These are phyloP conservation scores for Pseudonitzschia delicatissima DNA, from an alignment of 108 stramenopile genomes.

Conservation along the genomic window DNA sequence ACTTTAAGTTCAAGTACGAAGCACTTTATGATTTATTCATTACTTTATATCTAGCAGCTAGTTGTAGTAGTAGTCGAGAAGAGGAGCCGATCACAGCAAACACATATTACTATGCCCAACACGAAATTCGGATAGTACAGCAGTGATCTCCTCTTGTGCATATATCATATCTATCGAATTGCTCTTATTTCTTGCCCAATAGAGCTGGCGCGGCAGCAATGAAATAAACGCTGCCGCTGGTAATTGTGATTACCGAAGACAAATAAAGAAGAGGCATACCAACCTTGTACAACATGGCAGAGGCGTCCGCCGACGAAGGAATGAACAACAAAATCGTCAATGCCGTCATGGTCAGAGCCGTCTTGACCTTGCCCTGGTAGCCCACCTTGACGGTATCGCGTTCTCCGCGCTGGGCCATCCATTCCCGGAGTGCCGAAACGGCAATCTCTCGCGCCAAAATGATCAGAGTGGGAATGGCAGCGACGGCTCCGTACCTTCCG, in stretches of 20 bases:
- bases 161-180: too few relatives aligned
- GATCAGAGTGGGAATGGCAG: slow-evolving; percentile 76
- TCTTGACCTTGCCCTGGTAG: slow-evolving; percentile 83
- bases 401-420: slow-evolving; percentile 87
- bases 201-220: slow-evolving; percentile 68
- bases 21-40: too few relatives aligned
- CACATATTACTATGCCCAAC: too few relatives aligned
- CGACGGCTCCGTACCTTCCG: slow-evolving; percentile 63
- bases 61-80: too few relatives aligned
- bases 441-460: slow-evolving; percentile 89
- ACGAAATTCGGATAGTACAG: too few relatives aligned
- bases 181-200: slow-evolving; percentile 41
- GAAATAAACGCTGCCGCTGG: slow-evolving; percentile 87
- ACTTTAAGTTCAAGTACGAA: too few relatives aligned
- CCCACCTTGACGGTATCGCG: slow-evolving; percentile 87
- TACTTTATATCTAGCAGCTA: too few relatives aligned
- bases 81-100: too few relatives aligned
- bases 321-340: slow-evolving; percentile 61
- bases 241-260: slow-evolving; percentile 72
- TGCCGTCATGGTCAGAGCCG: slow-evolving; percentile 78
- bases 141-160: too few relatives aligned
- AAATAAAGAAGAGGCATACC: slow-evolving; percentile 57
- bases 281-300: slow-evolving; percentile 26
- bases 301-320: slow-evolving; percentile 34
- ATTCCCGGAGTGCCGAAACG: slow-evolving; percentile 91